These are phyloP conservation scores for Mycena olivaceomarginata DNA, from an alignment of 768 basidiomycete genomes.

Conservation along the genomic window DNA sequence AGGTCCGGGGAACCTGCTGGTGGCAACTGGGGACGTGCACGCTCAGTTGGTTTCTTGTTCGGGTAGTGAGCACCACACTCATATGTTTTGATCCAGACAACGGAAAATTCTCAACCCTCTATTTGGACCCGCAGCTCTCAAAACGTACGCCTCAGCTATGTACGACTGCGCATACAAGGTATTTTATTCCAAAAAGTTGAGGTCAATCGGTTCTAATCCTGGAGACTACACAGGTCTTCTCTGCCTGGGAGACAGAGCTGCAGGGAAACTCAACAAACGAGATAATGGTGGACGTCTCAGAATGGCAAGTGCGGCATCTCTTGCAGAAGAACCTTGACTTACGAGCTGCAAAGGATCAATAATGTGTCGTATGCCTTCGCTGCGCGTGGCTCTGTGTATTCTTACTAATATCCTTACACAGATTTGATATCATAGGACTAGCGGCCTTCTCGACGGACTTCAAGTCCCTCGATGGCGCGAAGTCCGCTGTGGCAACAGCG, in stretches of 20 bases:
- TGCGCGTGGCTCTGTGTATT: neutral
- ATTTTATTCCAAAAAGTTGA: neutral
- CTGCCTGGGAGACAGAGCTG: conserved; percentile 29
- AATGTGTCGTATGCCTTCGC: conserved; percentile 14
- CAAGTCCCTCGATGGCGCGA: conserved; percentile 59
- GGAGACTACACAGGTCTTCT: neutral
- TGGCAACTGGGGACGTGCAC: neutral
- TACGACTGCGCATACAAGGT: conserved; percentile 58
- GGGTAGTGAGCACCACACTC: neutral
- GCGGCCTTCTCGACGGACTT: conserved; percentile 65
- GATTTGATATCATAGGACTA: conserved; percentile 63
- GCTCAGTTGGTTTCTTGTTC: neutral
- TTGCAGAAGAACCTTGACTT: neutral
- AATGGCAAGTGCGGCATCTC: conserved; percentile 11
- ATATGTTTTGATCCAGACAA: conserved; percentile 35
- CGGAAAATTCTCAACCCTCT: conserved; percentile 53
- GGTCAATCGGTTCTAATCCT: neutral
- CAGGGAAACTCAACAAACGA: conserved; percentile 13
- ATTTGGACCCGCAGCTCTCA: conserved; percentile 53
- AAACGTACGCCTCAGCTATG: conserved; percentile 49
- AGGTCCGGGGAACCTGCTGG: conserved; percentile 12
- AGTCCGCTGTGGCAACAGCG: conserved; percentile 11
- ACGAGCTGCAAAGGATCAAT: conserved; percentile 2
- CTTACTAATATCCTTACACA: conserved; percentile 40
- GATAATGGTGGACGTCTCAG: conserved; percentile 22